Evolutionary conservation across 371 early-diverging fungal genomes (phyloP).

Genomic region (Saksenaea oblongispora): DNA sequence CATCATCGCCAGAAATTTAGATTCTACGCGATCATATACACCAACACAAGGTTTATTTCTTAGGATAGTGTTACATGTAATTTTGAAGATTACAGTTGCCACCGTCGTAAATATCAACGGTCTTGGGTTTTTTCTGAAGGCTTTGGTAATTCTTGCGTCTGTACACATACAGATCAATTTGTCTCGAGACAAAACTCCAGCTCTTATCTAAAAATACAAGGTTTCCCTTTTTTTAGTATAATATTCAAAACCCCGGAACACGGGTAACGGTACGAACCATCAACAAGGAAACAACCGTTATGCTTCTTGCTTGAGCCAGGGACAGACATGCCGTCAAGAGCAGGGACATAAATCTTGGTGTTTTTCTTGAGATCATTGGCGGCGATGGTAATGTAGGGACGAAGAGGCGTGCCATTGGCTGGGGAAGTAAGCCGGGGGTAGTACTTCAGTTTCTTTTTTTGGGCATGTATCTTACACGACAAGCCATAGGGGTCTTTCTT

Average conservation of each 20-base stretch:
- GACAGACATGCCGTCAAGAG: conserved; percentile 20
- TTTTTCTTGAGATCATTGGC: conserved; percentile 29
- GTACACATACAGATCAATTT: conserved; percentile 33
- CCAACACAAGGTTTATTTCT: background rate
- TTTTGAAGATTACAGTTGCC: conserved; percentile 31
- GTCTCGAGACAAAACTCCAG: conserved; percentile 33
- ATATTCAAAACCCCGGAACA: background rate
- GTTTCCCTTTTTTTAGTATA: background rate
- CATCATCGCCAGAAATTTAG: background rate
- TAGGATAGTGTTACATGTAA: conserved; percentile 22
- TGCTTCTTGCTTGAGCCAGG: conserved; percentile 29
- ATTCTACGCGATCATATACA: background rate
- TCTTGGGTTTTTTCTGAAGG: conserved; percentile 22
- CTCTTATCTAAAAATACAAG: conserved; percentile 19
- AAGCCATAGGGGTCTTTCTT: conserved; percentile 26
- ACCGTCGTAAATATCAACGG: conserved; percentile 32
- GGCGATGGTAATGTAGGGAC: conserved; percentile 28
- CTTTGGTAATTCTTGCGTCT: conserved; percentile 24
- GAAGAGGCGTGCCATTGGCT: conserved; percentile 18
- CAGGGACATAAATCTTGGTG: conserved; percentile 37
- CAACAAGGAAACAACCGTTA: conserved; percentile 34
- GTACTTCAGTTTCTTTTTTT: background rate
- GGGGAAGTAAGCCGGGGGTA: background rate
- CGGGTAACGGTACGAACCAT: conserved; percentile 1
- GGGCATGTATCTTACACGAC: conserved; percentile 9